Evolutionary conservation across 257 asterid genomes (phyloP), one percentile per base, ranked within the genome.

Genomic region (Jacaranda copaia): DNA sequence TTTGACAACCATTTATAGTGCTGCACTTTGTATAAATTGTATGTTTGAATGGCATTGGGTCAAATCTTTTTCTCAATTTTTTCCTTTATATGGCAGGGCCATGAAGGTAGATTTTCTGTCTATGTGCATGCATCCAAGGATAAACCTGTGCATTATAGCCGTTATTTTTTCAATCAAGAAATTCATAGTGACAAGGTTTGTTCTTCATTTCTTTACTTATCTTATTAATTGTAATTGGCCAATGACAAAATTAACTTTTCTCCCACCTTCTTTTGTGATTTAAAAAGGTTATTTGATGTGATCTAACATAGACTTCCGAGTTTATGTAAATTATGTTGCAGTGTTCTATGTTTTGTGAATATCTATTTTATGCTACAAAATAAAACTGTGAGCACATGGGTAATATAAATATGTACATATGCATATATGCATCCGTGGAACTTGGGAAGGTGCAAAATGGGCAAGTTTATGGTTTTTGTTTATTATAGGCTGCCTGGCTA

Each of bases 71-170:
- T 25, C 40, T 57, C 36, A 40, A 49, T 16, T 32, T 65, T 49
- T 12, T 81, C 71, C 43, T 51, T 66, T 51, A 74, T 81, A 72
- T 86, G 80, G 78, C 96, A 96, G 99, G 99, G 98, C 61, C 89
- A 96, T 81, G 99, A 96, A 93, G 97, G 96, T 49, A 93, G 87
- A 83, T 96, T 96, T 84, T 91, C 99, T 72, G 94, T 96, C 60
- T 93, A 96, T 65, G 99, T 96, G 76, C 99, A 96, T 76, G 99
- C 98, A 8, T 96, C 98, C 77, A 89, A 90, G 88, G 96, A 89
- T 75, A 90, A 82, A 83, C 99, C 97, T 53, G 83, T 96, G 80
- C 99, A 96, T 93, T 92, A 90, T 81, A 96, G 98, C 87, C 98
- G 99, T 72, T 93, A 89, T 86, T 96, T 96, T 82, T 42, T 92